Percentiles rank a stretch among this genome's conserved stretches.
Conservation (phyloP, 2,329 filamentous ascomycete genomes). For the Fusarium penzigii region DNA sequence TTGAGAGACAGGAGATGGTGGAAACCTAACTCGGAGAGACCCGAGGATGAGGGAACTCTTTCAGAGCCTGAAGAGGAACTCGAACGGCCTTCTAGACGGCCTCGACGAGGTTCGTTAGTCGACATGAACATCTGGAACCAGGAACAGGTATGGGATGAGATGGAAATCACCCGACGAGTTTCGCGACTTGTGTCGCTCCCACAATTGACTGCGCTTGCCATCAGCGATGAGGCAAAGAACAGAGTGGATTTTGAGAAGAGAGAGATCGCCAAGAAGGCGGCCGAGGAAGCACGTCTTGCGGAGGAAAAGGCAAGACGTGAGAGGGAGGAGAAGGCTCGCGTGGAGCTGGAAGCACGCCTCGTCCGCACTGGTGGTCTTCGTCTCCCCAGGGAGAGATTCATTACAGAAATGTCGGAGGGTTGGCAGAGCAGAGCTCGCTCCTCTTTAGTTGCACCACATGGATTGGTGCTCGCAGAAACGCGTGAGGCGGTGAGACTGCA, state of each 20-base stretch:
- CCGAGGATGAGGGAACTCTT: no score
- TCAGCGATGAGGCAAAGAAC: slow-evolving; percentile 32
- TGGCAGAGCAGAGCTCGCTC: slow-evolving; percentile 30
- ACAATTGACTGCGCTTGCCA: slow-evolving; percentile 24
- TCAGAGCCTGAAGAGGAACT: no score
- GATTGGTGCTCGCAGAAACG: slow-evolving; percentile 45
- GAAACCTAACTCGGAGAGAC: no score
- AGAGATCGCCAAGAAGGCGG: slow-evolving; percentile 22
- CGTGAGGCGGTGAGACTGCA: slow-evolving; percentile 51
- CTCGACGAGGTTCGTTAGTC: no score
- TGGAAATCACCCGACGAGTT: slow-evolving; percentile 23
- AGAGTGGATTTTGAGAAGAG: slow-evolving; percentile 27
- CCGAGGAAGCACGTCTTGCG: slow-evolving; percentile 29
- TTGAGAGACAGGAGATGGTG: no score
- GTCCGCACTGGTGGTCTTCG: slow-evolving; percentile 35
- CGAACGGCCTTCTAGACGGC: no score
- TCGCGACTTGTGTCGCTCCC: slow-evolving; percentile 29
- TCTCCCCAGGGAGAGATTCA: slow-evolving; percentile 27
- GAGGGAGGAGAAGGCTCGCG: slow-evolving; percentile 24
- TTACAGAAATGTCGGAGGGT: slow-evolving; percentile 29
- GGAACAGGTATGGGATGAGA: slow-evolving; percentile 1
- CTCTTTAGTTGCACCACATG: slow-evolving; percentile 37
- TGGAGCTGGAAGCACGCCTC: slow-evolving; percentile 31
- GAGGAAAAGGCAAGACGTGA: slow-evolving; percentile 27
- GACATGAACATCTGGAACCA: not conserved